These are phyloP conservation scores for Pyricularia grisea DNA, from an alignment of 2,329 filamentous ascomycete species.

Conservation along the genomic window DNA sequence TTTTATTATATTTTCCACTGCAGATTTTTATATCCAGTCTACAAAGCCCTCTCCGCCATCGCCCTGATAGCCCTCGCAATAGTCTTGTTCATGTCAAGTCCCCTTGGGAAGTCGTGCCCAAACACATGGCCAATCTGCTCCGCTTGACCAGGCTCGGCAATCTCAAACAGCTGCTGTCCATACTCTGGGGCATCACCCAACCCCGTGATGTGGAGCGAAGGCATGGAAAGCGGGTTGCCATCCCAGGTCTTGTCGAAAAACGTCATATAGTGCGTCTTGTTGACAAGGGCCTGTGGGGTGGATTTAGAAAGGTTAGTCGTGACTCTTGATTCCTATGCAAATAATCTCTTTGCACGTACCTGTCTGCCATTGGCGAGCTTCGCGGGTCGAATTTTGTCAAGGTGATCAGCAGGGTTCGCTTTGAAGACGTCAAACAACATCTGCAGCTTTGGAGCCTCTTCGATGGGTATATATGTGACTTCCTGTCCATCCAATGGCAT, in stretches of 20 bases:
- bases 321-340: too few relatives aligned
- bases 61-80: conserved; percentile 8
- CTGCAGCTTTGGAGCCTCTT: conserved; percentile 5
- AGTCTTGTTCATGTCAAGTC: conserved; percentile 8
- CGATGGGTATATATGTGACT: conserved; percentile 7
- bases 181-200: conserved; percentile 7
- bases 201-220: conserved; percentile 8
- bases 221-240: conserved; percentile 7
- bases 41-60: conserved; percentile 7
- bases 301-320: too few relatives aligned
- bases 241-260: conserved; percentile 8
- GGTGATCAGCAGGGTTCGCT: conserved; percentile 7
- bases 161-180: conserved; percentile 6
- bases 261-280: conserved; percentile 7
- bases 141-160: conserved; percentile 6
- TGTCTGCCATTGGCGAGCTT: conserved; percentile 8
- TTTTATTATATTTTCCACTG: too few relatives aligned
- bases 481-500: conserved; percentile 7
- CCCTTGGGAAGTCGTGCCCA: conserved; percentile 9
- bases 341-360: not conserved
- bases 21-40: not conserved
- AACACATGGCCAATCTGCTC: conserved; percentile 8
- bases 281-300: too few relatives aligned
- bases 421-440: conserved; percentile 9
- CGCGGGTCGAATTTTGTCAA: conserved; percentile 6